phyloP scores from a whole-genome alignment of 495 filamentous ascomycete genomes.

The Pyrenopolyporus hunteri region DNA sequence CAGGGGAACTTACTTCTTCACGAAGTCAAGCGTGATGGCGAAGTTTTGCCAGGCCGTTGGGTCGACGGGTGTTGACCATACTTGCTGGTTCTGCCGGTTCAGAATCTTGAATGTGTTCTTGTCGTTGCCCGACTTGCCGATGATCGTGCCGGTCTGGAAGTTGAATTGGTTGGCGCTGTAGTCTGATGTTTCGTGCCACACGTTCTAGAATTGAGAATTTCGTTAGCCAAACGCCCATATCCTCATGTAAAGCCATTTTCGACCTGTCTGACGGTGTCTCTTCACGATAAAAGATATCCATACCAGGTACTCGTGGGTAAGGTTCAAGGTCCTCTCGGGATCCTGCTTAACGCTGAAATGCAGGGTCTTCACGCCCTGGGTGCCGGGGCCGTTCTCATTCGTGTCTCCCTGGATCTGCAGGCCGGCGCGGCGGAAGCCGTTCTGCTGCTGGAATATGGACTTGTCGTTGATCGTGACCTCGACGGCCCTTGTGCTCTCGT shows the following conservation, averaged over 20 bases:
- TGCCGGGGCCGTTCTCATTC: slow-evolving; percentile 55
- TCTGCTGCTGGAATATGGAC: slow-evolving; percentile 60
- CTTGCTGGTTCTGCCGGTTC: slow-evolving; percentile 52
- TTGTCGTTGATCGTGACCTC: slow-evolving; percentile 59
- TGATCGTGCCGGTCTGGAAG: slow-evolving; percentile 57
- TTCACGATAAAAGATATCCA: neutral
- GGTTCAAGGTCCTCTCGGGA: slow-evolving; percentile 52
- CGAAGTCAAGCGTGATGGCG: slow-evolving; percentile 59
- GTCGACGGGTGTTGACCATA: slow-evolving; percentile 53
- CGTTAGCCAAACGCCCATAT: slow-evolving; percentile 3
- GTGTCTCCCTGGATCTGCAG: slow-evolving; percentile 55
- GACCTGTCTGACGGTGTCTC: too few relatives aligned
- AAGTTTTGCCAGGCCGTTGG: slow-evolving; percentile 63
- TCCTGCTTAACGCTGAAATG: slow-evolving; percentile 62
- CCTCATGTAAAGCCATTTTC: neutral
- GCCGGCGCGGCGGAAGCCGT: slow-evolving; percentile 62
- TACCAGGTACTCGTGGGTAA: slow-evolving; percentile 61
- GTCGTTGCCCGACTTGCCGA: slow-evolving; percentile 51
- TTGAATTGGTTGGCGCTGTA: slow-evolving; percentile 63
- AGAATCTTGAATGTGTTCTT: slow-evolving; percentile 55
- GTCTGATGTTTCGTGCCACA: slow-evolving; percentile 62
- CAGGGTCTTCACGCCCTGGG: slow-evolving; percentile 56
- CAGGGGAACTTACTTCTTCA: slow-evolving; percentile 53
- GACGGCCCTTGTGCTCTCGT: slow-evolving; percentile 45
- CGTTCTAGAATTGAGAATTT: slow-evolving; percentile 44